Percentiles rank a stretch among this genome's conserved stretches.
Evolutionary conservation across 2,329 filamentous ascomycete species (phyloP).

Genomic region (Cercospora sojina): DNA sequence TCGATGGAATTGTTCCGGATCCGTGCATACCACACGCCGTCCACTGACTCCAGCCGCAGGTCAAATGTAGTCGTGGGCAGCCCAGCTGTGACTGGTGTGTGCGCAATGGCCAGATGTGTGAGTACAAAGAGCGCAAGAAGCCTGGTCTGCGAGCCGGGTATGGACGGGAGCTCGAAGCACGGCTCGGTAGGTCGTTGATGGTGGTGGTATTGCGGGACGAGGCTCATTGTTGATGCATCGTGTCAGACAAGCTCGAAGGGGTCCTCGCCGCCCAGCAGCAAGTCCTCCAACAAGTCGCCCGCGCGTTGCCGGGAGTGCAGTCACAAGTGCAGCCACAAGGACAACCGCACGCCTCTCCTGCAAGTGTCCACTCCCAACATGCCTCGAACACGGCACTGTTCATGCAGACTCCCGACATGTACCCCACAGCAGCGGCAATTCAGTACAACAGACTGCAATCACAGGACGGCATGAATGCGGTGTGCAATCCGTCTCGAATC

Average conservation of each 20-base stretch:
- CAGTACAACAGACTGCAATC: constrained; percentile 26
- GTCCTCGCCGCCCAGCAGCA: constrained; percentile 48
- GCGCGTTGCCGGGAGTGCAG: constrained; percentile 26
- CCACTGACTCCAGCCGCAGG: constrained; percentile 25
- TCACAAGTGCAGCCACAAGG: constrained; percentile 15
- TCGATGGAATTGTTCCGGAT: constrained; percentile 3
- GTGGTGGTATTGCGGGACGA: not conserved
- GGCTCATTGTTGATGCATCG: not conserved
- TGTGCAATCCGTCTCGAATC: not conserved
- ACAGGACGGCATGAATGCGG: constrained; percentile 13
- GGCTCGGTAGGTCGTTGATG: constrained; percentile 50
- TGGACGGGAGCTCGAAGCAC: constrained; percentile 60
- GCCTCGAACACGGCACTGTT: constrained; percentile 49
- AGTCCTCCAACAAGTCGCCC: constrained; percentile 47
- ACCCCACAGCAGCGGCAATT: constrained; percentile 33
- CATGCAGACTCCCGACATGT: constrained; percentile 46
- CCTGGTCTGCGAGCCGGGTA: constrained; percentile 58
- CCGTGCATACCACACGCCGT: not conserved
- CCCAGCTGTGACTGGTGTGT: constrained; percentile 73
- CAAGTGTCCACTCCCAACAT: constrained; percentile 40
- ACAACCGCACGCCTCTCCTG: constrained; percentile 10
- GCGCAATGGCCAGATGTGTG: constrained; percentile 64
- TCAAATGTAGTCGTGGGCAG: constrained; percentile 72
- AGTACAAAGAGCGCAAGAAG: constrained; percentile 70
- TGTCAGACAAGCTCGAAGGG: constrained; percentile 48